Base-by-base conservation (phyloP, 78 protist genomes). In the Isochrysis galbana region DNA sequence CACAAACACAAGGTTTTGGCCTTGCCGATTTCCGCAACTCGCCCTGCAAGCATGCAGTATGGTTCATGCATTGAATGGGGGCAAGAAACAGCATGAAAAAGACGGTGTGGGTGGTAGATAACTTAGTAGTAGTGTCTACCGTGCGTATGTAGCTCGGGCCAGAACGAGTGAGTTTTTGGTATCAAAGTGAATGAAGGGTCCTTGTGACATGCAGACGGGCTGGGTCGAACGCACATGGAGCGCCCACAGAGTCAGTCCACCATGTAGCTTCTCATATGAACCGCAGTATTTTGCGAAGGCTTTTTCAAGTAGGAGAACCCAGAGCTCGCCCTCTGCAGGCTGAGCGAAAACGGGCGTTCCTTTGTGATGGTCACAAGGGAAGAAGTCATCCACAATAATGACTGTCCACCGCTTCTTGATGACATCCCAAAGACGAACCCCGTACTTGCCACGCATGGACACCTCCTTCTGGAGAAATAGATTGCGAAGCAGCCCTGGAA, bases 231-330 rank as follows among this genome's bases (percentile, higher is more conserved):
- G 5, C 39, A 78, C 93, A 7, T 91, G 38, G 42, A 34, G 36
- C 32, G 89, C 93, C 93, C 89, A 78, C 21, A 91, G 38, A 3
- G 21, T 26, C 26, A 34, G 93, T 2, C 93, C 94, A 29, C 93
- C 83, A 2, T 78, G 26, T 7, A 89, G 90, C 32, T 5, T 21
- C 44, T 54, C 91, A 32, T 78, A 87, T 34, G 47, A 1, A 51
- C 90, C 87, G 78, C 41, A 51, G 41, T 14, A 55, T 78, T 93
- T 93, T 34, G 94, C 94, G 39, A 80, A 51, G 38, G 94, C 94
- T 78, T 93, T 93, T 82, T 93, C 94, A 25, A 93, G 21, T 21
- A 89, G 23, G 21, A 80, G 3, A 83, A 34, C 94, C 94, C 94
- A 93, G 41, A 89, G 39, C 87, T 87, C 92, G 47, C 42, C n/a